phyloP scores from a whole-genome alignment of 2,329 filamentous ascomycete genomes.

The Penicillium frequentans region DNA sequence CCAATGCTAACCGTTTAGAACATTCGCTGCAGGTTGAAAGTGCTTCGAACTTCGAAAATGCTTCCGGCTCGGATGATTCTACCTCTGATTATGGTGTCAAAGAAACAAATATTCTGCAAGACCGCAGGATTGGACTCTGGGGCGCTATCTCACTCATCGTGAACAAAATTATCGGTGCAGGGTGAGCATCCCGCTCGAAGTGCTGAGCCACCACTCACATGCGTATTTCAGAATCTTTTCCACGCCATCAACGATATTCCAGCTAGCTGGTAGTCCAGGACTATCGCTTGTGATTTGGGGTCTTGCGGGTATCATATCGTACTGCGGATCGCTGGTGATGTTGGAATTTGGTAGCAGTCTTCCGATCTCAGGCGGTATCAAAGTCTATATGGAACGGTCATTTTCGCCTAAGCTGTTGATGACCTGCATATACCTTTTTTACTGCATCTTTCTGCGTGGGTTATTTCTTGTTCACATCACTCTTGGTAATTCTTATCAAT shows the following conservation, averaged over 20 bases:
- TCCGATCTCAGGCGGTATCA: constrained; percentile 48
- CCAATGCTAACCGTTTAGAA: neutral
- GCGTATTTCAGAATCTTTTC: constrained; percentile 43
- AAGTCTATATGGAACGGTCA: constrained; percentile 50
- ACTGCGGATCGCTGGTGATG: constrained; percentile 49
- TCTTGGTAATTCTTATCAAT: neutral
- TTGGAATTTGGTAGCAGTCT: constrained; percentile 50
- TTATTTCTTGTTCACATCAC: neutral
- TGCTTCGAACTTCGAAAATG: neutral
- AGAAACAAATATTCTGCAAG: constrained; percentile 21
- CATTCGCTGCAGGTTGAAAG: neutral
- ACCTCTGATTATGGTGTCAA: constrained; percentile 1
- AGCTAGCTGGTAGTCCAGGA: constrained; percentile 56
- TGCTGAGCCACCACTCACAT: neutral
- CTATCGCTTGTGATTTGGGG: constrained; percentile 57
- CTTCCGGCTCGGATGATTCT: constrained; percentile 1
- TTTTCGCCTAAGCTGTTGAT: constrained; percentile 49
- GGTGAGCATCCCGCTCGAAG: constrained; percentile 8
- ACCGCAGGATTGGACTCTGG: constrained; percentile 18
- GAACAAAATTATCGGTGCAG: constrained; percentile 24
- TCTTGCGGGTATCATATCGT: constrained; percentile 49
- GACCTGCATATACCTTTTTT: constrained; percentile 51
- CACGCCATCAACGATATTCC: constrained; percentile 58
- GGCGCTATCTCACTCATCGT: constrained; percentile 21
- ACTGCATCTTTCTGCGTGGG: constrained; percentile 42